A percentile compares a stretch with the other conserved stretches of the same genome.
Conservation (phyloP, 768 basidiomycete species). For the Dioszegia hungarica region DNA sequence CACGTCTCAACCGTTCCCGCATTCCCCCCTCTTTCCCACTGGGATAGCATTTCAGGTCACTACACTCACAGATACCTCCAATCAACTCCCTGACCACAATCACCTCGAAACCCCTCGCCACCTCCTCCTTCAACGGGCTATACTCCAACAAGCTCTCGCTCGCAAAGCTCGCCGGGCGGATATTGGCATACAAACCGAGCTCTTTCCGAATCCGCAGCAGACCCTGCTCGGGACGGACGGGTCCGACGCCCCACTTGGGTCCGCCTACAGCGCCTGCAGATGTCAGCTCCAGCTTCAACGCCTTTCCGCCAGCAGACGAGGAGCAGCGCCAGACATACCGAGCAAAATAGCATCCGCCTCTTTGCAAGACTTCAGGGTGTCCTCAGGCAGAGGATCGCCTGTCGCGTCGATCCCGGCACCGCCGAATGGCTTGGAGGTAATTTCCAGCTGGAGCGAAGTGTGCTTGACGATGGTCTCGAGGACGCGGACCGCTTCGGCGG, state of each 20-base stretch:
- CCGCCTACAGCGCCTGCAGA: slow-evolving; percentile 84
- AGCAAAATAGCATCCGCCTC: slow-evolving; percentile 92
- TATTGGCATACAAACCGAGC: slow-evolving; percentile 94
- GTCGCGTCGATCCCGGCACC: slow-evolving; percentile 85
- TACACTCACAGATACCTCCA: slow-evolving; percentile 65
- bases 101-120: slow-evolving; percentile 74
- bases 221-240: slow-evolving; percentile 88
- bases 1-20: too few relatives aligned
- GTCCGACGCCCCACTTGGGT: slow-evolving; percentile 95
- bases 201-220: slow-evolving; percentile 82
- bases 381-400: slow-evolving; percentile 77
- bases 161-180: slow-evolving; percentile 91
- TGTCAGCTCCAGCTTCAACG: neutral
- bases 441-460: slow-evolving; percentile 64
- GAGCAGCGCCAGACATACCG: slow-evolving; percentile 56
- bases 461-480: slow-evolving; percentile 65
- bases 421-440: slow-evolving; percentile 77
- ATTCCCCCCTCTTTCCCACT: too few relatives aligned
- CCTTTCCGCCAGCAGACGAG: neutral
- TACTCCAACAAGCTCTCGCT: slow-evolving; percentile 80
- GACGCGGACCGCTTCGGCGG: slow-evolving; percentile 76
- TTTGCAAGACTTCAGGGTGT: slow-evolving; percentile 81
- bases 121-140: slow-evolving; percentile 80
- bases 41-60: neutral
- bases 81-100: slow-evolving; percentile 95